Evolutionary conservation across 768 basidiomycete genomes (phyloP).

Genomic region (Macrolepiota fuliginosa): DNA sequence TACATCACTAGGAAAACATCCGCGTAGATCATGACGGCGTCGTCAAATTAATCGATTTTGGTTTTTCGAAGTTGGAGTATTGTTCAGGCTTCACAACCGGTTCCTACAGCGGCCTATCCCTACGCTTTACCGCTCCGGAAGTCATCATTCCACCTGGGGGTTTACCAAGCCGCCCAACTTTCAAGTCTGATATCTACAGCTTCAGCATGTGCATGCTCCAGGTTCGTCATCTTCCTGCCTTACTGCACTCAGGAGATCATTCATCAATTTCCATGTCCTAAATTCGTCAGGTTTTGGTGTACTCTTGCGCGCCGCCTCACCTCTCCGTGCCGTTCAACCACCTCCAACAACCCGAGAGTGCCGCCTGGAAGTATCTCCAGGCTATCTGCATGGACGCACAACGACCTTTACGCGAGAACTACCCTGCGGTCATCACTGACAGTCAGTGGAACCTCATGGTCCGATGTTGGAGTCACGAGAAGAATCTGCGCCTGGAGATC

Average conservation of each 20-base stretch:
- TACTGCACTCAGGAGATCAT: neutral
- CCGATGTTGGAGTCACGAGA: neutral
- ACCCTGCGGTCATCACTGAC: neutral
- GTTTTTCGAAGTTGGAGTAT: neutral
- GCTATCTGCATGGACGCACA: neutral
- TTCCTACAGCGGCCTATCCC: neutral
- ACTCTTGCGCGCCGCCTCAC: neutral
- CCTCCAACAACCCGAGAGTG: neutral
- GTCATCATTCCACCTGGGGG: neutral
- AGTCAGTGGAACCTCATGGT: neutral
- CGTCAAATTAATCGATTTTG: slow-evolving; percentile 10
- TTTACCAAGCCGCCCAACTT: neutral
- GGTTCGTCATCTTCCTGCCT: neutral
- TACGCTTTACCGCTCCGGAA: neutral
- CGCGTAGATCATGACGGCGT: neutral
- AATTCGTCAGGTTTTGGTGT: neutral
- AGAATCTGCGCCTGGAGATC: neutral
- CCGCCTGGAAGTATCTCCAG: neutral
- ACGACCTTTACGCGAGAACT: neutral
- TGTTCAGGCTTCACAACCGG: slow-evolving; percentile 3
- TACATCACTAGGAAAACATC: slow-evolving; percentile 9
- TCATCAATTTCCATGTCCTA: neutral
- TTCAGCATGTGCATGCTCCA: slow-evolving; percentile 1
- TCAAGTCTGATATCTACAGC: neutral
- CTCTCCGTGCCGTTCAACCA: neutral